Percentiles rank a stretch among this genome's conserved stretches.
These are phyloP conservation scores for Cladosporium sp. DNA, from an alignment of 2,329 filamentous ascomycete genomes.

Conservation along the genomic window DNA sequence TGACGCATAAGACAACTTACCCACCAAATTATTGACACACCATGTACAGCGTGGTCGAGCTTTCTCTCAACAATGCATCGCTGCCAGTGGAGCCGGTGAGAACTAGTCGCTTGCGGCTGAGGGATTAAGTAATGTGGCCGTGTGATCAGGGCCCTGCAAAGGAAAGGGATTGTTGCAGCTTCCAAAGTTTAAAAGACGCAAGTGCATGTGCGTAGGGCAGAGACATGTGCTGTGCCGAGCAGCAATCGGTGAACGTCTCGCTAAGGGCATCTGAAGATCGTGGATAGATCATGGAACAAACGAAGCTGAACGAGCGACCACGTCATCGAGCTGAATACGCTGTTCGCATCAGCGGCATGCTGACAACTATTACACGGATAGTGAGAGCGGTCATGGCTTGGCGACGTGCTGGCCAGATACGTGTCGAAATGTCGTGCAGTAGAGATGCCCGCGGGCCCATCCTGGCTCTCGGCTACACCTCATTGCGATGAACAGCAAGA, in stretches of 20 bases:
- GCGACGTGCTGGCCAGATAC: neutral
- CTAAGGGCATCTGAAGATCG: no score
- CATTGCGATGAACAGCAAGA: no score
- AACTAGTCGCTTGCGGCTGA: slow-evolving; percentile 2
- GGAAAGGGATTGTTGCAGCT: neutral
- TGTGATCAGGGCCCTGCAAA: neutral
- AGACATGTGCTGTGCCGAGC: neutral
- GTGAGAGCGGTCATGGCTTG: neutral
- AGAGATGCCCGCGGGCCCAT: neutral
- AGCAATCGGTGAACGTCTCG: neutral
- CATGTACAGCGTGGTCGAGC: neutral
- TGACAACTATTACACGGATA: no score
- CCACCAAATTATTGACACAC: neutral
- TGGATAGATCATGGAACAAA: no score
- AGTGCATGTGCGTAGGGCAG: neutral
- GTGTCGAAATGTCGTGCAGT: neutral
- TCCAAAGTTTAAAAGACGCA: neutral
- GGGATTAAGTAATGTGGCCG: neutral
- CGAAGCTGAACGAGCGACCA: no score
- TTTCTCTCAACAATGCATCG: neutral
- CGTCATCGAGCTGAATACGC: no score
- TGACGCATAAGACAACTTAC: neutral
- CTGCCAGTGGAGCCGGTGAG: neutral
- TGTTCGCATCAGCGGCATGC: neutral
- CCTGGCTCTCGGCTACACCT: neutral